Conservation (phyloP, 2,329 filamentous ascomycete species). For the Alternaria sp. region DNA sequence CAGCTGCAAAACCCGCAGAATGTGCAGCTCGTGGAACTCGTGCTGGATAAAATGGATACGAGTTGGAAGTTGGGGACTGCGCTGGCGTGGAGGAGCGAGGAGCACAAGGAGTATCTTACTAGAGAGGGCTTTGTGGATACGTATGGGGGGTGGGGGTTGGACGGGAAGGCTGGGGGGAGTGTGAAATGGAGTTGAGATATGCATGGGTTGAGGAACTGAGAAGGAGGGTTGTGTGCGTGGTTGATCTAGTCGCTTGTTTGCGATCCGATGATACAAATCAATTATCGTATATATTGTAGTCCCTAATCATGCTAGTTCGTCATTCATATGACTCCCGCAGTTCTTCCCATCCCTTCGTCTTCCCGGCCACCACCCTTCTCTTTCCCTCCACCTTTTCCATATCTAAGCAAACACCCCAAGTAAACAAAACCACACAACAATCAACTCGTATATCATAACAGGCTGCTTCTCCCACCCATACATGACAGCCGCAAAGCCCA, state of each 20-base stretch:
- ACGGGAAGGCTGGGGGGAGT: conserved; percentile 20
- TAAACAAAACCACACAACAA: conserved; percentile 7
- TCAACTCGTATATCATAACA: conserved; percentile 3
- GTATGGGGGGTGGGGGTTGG: conserved; percentile 41
- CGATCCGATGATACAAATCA: not conserved
- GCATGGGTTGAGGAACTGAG: too few relatives aligned
- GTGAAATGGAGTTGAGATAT: conserved; percentile 31
- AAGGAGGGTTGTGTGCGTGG: too few relatives aligned
- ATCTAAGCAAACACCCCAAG: conserved; percentile 1
- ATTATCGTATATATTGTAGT: not conserved
- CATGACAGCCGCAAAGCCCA: conserved; percentile 8
- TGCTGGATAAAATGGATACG: conserved; percentile 44
- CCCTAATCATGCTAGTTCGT: not conserved
- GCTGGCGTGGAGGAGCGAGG: conserved; percentile 47
- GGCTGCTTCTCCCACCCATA: conserved; percentile 1
- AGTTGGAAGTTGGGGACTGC: conserved; percentile 45
- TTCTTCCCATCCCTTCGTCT: too few relatives aligned
- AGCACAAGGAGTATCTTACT: conserved; percentile 44
- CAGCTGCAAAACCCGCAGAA: conserved; percentile 36
- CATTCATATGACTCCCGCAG: too few relatives aligned
- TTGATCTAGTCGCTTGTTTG: not conserved
- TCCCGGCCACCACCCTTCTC: too few relatives aligned
- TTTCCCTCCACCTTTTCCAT: not conserved
- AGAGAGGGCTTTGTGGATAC: conserved; percentile 49
- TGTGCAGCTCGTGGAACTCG: conserved; percentile 51